A percentile compares a stretch with the other conserved stretches of the same genome.
Conservation (phyloP, 495 filamentous ascomycete species). For the Aspergillus steynii region DNA sequence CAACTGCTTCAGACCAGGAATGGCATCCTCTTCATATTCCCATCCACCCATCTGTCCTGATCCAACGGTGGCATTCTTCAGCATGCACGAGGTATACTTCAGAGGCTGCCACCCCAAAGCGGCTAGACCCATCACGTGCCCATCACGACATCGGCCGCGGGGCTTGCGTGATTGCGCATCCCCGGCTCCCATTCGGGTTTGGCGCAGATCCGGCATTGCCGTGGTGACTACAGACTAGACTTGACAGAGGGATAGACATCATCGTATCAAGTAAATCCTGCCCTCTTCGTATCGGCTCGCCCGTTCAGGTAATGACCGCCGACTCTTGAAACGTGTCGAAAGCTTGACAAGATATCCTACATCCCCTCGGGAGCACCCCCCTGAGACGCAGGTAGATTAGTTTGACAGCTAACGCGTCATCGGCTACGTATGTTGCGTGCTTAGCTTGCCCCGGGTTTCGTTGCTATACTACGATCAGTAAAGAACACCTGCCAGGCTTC, state of each 20-base stretch:
- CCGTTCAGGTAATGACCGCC: too few species aligned
- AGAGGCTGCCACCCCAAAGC: too few species aligned
- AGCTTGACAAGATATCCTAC: neutral
- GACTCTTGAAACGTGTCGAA: neutral
- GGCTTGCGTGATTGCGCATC: constrained; percentile 29
- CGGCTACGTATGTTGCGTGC: neutral
- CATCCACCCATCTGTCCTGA: too few species aligned
- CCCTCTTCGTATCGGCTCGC: too few species aligned
- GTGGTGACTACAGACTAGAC: too few species aligned
- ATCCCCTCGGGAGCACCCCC: neutral
- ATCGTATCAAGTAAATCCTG: neutral
- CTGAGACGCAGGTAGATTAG: neutral
- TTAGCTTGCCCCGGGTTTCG: neutral
- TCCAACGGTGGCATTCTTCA: too few species aligned
- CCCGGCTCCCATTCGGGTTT: neutral
- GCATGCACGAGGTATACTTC: too few species aligned
- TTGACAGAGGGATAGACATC: too few species aligned
- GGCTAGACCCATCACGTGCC: neutral
- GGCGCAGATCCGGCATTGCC: neutral
- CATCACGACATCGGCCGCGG: constrained; percentile 31
- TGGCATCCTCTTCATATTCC: too few species aligned
- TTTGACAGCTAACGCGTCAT: neutral
- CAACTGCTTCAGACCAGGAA: too few species aligned
- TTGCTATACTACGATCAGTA: too few species aligned
- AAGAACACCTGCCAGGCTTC: too few species aligned